phyloP scores from a whole-genome alignment of 768 basidiomycete species.

The Aureoboletus auriporus region DNA sequence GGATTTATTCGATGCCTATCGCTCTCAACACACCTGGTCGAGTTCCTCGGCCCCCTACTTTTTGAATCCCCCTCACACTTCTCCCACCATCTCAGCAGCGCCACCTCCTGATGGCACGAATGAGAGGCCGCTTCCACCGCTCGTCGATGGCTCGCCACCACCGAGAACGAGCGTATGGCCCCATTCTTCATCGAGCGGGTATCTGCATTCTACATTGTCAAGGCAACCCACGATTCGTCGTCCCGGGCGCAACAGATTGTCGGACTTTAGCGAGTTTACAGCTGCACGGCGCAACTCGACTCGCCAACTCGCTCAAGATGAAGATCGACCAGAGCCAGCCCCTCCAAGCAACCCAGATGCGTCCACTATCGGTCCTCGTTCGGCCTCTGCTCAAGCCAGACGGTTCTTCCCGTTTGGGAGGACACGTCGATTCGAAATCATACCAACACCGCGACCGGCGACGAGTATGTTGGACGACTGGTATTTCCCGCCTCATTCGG shows the following conservation, averaged over 20 bases:
- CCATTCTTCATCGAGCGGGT: constrained; percentile 19
- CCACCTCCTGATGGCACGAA: constrained; percentile 22
- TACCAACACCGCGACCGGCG: constrained; percentile 29
- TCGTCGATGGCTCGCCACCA: constrained; percentile 25
- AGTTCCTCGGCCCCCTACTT: constrained; percentile 24
- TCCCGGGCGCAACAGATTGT: constrained; percentile 46
- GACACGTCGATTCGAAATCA: constrained; percentile 39
- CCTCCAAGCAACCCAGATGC: not conserved
- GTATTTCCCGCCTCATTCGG: constrained; percentile 27
- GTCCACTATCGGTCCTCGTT: constrained; percentile 11
- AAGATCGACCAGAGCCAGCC: constrained; percentile 19
- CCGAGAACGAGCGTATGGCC: constrained; percentile 20
- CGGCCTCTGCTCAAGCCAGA: constrained; percentile 30
- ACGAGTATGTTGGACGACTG: constrained; percentile 30
- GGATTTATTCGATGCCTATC: constrained; percentile 65
- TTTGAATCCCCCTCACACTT: constrained; percentile 19
- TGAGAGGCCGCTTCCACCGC: constrained; percentile 27
- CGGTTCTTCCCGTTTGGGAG: constrained; percentile 58
- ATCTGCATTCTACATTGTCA: constrained; percentile 34
- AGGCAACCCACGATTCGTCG: constrained; percentile 65
- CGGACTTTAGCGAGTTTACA: constrained; percentile 74
- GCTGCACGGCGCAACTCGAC: constrained; percentile 55
- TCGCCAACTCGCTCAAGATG: constrained; percentile 30
- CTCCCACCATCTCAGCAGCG: constrained; percentile 24
- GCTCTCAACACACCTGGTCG: constrained; percentile 32